A percentile compares a stretch with the other conserved stretches of the same genome.
phyloP scores from a whole-genome alignment of 257 asterid species.

The Fraxinus anomala region DNA sequence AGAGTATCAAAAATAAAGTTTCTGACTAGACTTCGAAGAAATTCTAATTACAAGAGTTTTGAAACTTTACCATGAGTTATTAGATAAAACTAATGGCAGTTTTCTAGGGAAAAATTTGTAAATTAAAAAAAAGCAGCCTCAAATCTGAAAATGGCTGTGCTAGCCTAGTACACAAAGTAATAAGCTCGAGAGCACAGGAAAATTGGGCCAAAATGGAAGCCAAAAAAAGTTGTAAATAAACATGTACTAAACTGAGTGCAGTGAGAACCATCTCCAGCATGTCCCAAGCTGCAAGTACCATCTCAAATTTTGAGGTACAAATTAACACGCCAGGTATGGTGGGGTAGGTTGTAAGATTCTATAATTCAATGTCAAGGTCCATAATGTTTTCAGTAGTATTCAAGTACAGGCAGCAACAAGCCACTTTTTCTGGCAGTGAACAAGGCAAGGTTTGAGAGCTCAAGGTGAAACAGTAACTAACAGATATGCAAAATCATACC shows the following conservation, averaged over 20 bases:
- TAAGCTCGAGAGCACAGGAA: neutral
- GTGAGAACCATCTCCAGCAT: neutral
- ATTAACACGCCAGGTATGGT: neutral
- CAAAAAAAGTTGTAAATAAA: neutral
- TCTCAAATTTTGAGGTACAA: neutral
- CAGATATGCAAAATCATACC: slow-evolving; percentile 12
- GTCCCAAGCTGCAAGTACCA: neutral
- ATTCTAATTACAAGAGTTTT: neutral
- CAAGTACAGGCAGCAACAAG: neutral
- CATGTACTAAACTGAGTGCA: neutral
- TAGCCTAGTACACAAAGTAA: neutral
- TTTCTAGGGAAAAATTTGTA: neutral
- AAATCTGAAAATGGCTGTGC: neutral
- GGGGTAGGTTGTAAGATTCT: neutral
- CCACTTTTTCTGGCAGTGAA: neutral
- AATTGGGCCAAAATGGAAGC: neutral
- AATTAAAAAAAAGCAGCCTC: neutral
- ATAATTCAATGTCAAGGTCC: neutral
- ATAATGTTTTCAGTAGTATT: neutral
- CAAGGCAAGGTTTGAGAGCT: neutral
- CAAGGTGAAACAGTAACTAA: neutral
- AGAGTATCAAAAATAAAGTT: neutral
- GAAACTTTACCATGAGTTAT: neutral
- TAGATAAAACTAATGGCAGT: neutral
- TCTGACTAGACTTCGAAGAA: neutral